Conservation (phyloP, 75 land plant genomes). For the Sequoia sempervirens region DNA sequence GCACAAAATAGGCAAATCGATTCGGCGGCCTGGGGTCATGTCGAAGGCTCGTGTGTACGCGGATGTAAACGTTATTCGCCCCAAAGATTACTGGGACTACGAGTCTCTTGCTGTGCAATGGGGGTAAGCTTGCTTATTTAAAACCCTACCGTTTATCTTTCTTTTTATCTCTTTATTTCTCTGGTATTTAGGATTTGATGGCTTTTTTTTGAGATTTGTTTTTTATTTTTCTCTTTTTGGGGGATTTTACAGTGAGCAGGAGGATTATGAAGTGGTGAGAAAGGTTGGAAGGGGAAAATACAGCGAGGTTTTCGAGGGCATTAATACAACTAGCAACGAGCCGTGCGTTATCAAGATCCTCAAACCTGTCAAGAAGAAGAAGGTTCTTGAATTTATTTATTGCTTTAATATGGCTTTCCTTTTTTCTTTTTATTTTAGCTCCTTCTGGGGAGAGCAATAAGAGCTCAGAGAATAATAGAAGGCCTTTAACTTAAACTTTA, state of each 20-base stretch:
- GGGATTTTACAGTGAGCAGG: conserved; percentile 21
- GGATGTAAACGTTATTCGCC: conserved; percentile 57
- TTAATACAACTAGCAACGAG: conserved; percentile 16
- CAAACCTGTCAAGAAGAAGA: conserved; percentile 40
- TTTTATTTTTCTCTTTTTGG: background rate
- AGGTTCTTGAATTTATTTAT: conserved; percentile 8
- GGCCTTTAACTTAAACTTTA: too few relatives aligned
- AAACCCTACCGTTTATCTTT: background rate
- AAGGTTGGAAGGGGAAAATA: conserved; percentile 43
- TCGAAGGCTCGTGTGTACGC: conserved; percentile 66
- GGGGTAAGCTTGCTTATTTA: conserved; percentile 30
- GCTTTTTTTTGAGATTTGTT: background rate
- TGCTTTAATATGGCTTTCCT: too few relatives aligned
- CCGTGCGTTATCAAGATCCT: conserved; percentile 34
- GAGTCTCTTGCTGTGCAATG: conserved; percentile 67
- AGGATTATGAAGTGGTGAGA: conserved; percentile 33
- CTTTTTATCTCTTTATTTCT: background rate
- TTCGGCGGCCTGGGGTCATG: conserved; percentile 64
- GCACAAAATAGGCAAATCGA: conserved; percentile 62
- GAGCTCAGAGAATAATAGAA: too few relatives aligned
- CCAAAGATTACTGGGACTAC: conserved; percentile 69
- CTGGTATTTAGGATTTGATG: background rate
- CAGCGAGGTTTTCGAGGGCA: conserved; percentile 39
- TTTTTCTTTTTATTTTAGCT: too few relatives aligned
- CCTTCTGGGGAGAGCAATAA: too few relatives aligned